phyloP scores from a whole-genome alignment of 225 moss, liverwort and hornwort genomes.

The Ulota crispa region DNA sequence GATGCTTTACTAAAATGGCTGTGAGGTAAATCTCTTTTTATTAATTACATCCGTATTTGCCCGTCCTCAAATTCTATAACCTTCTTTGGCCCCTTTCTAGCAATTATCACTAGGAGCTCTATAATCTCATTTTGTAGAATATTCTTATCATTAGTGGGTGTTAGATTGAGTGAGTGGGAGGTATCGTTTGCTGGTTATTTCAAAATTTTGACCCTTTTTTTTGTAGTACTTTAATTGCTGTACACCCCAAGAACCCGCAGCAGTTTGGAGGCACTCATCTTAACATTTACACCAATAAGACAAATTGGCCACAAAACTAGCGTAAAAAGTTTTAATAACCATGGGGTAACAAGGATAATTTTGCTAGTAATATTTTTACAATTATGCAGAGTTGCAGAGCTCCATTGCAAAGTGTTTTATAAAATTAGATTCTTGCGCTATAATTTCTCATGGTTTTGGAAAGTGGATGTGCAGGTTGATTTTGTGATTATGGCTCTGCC shows the following conservation, averaged over 20 bases:
- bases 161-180: not conserved
- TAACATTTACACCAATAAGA: not conserved
- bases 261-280: not conserved
- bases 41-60: not conserved
- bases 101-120: not conserved
- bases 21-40: constrained; percentile 32
- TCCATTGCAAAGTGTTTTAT: not conserved
- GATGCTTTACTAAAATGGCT: constrained; percentile 44
- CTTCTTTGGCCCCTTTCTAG: not conserved
- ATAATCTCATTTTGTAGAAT: not conserved
- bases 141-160: too few relatives aligned
- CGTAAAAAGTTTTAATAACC: not conserved
- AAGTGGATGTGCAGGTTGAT: constrained; percentile 46
- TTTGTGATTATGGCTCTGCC: constrained; percentile 25
- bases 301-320: not conserved
- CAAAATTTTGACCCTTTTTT: not conserved
- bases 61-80: not conserved
- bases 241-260: not conserved
- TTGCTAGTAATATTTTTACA: not conserved
- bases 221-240: not conserved
- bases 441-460: constrained; percentile 16
- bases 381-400: not conserved
- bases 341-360: not conserved
- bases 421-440: not conserved
- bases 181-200: not conserved